Evolutionary conservation across 2,329 filamentous ascomycete species (phyloP).

Genomic region (Chaetothyriales sp.): DNA sequence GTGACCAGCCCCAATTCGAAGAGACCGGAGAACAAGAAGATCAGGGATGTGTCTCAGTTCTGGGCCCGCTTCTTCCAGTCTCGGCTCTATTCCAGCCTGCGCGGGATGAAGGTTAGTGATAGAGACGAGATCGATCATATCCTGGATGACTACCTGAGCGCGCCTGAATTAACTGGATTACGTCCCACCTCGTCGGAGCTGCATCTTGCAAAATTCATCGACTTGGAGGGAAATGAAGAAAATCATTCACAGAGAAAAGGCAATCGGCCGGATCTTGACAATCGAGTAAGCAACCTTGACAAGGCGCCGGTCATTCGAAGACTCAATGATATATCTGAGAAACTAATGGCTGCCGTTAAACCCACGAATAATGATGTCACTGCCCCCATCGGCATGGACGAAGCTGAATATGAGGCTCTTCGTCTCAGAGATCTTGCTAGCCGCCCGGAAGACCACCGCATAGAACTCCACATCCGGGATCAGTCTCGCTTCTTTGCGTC

Average conservation of each 20-base stretch:
- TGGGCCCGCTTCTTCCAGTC: slow-evolving; percentile 93
- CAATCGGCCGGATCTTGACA: slow-evolving; percentile 78
- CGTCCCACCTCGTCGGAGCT: slow-evolving; percentile 37
- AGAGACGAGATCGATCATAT: slow-evolving; percentile 38
- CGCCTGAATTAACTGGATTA: slow-evolving; percentile 46
- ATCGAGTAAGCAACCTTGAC: slow-evolving; percentile 59
- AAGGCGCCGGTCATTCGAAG: slow-evolving; percentile 82
- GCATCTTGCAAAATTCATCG: slow-evolving; percentile 75
- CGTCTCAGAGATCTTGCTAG: slow-evolving; percentile 67
- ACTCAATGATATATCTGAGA: slow-evolving; percentile 81
- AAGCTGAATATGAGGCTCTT: slow-evolving; percentile 60
- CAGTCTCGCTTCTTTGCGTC: slow-evolving; percentile 66
- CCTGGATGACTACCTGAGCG: slow-evolving; percentile 54
- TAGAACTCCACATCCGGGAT: slow-evolving; percentile 77
- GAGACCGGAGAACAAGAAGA: slow-evolving; percentile 1
- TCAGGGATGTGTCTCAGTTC: slow-evolving; percentile 61
- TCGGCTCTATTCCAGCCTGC: slow-evolving; percentile 75
- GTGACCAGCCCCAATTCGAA: slow-evolving; percentile 55
- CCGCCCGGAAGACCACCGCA: slow-evolving; percentile 58
- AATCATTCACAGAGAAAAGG: slow-evolving; percentile 79
- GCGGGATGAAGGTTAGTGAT: slow-evolving; percentile 76
- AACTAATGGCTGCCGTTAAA: slow-evolving; percentile 77
- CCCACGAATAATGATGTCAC: slow-evolving; percentile 60
- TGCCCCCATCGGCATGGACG: slow-evolving; percentile 53
- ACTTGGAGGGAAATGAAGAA: slow-evolving; percentile 87